Evolutionary conservation across 768 basidiomycete genomes (phyloP).

Genomic region (Leccinellum albellum): DNA sequence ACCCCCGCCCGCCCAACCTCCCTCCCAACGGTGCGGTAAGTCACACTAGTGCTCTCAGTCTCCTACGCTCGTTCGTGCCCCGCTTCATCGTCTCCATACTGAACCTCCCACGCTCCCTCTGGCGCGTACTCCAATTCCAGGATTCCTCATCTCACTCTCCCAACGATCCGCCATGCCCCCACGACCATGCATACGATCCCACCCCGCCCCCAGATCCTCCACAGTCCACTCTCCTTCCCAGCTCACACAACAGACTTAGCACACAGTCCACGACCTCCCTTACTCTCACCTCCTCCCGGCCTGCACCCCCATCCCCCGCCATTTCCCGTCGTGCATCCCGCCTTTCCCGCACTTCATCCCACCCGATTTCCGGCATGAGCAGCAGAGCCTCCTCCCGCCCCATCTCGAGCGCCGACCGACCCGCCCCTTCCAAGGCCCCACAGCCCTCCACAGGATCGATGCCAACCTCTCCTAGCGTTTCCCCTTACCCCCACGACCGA

Average conservation of each 20-base stretch:
- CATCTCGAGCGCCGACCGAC: not conserved
- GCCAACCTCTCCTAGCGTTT: not conserved
- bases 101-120: slow-evolving; percentile 27
- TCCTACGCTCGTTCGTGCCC: slow-evolving; percentile 25
- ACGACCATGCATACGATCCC: not conserved
- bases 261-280: slow-evolving; percentile 22
- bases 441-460: not conserved
- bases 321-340: slow-evolving; percentile 42
- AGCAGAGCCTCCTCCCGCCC: slow-evolving; percentile 17
- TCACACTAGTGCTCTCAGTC: slow-evolving; percentile 22
- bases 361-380: slow-evolving; percentile 22
- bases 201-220: not conserved
- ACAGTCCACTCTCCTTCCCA: not conserved
- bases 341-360: slow-evolving; percentile 25
- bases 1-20: no score
- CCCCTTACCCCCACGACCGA: not conserved
- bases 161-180: slow-evolving; percentile 27
- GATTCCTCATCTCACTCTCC: slow-evolving; percentile 30
- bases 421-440: not conserved
- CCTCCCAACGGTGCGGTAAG: slow-evolving; percentile 27
- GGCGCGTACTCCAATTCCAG: slow-evolving; percentile 27
- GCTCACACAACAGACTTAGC: slow-evolving; percentile 17
- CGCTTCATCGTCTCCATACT: slow-evolving; percentile 27
- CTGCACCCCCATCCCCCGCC: slow-evolving; percentile 59
- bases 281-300: slow-evolving; percentile 43